Base-by-base conservation (phyloP, 1,284 basidiomycete genomes). In the Sanghuangporus baumii region DNA sequence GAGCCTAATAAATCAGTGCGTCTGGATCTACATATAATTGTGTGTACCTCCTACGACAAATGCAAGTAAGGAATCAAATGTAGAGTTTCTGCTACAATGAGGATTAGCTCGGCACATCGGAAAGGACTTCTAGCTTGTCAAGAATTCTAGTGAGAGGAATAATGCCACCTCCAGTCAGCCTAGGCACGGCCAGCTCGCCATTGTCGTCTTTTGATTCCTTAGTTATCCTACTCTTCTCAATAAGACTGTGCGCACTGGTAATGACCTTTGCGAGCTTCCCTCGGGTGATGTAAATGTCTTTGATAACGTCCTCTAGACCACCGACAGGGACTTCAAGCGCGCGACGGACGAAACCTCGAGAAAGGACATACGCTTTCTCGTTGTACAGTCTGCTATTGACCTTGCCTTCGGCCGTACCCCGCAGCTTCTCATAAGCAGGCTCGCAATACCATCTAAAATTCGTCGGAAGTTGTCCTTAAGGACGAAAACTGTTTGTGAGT, bases 341-440 rank as follows among this genome's bases (percentile, higher is more conserved):
- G 11, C 89, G 87, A 16, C 88, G 87, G 51, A 97, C 87, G 72
- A 97, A 97, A 3, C 87, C 90, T 34, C 94, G 82, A 6, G 94
- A 93, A 36, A 96, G 81, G 47, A 96, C 91, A 70, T 92, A 97
- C 1, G 94, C 94, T 74, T 95, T 96, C 74, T 97, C 95, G 72
- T 81, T 93, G 75, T 95, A 95, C 8, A 94, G 72, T 54, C 91
- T 89, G 70, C 90, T 91, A 66, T 95, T 96, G 64, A 95, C 84
- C 55, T 81, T 89, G 20, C 92, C 94, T 72, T 96, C 95, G 66
- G 89, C 87, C 0, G 94, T 96, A 1, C 91, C 92, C 66, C 92
- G 81, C 43, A 95, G 78, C 72, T 94, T 96, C 71, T 96, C 94
- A 69, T 88, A 95, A 0, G 92, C 92, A 26, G 94, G 94, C 70